Conservation (phyloP, 805 yeast genomes). For the Suhomyces sp. region DNA sequence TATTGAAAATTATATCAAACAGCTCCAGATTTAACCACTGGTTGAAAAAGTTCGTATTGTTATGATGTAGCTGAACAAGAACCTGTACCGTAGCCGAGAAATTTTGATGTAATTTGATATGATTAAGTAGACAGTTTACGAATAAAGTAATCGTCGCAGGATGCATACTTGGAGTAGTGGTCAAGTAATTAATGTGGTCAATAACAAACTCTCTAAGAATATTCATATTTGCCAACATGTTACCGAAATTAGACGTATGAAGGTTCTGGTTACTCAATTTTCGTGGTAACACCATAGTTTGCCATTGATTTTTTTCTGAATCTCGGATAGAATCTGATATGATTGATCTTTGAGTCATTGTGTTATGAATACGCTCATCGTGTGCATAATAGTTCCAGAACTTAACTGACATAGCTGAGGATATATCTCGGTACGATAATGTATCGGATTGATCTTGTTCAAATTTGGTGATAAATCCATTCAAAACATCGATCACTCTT, state of each 20-base stretch:
- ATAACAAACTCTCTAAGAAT: constrained; percentile 22
- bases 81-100: constrained; percentile 29
- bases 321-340: constrained; percentile 12
- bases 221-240: constrained; percentile 29
- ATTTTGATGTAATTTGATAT: constrained; percentile 34
- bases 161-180: constrained; percentile 8
- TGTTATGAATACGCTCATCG: constrained; percentile 24
- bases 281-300: constrained; percentile 14
- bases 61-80: constrained; percentile 16
- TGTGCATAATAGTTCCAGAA: constrained; percentile 24
- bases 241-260: constrained; percentile 28
- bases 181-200: constrained; percentile 24
- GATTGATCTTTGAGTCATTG: constrained; percentile 7
- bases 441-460: constrained; percentile 8
- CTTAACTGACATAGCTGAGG: constrained; percentile 28
- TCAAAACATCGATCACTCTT: constrained; percentile 32
- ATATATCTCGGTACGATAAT: constrained; percentile 28
- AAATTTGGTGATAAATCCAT: constrained; percentile 21
- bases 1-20: constrained; percentile 26
- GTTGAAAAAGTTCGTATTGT: constrained; percentile 14
- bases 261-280: constrained; percentile 27
- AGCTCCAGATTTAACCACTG: constrained; percentile 33
- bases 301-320: constrained; percentile 14
- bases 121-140: constrained; percentile 37
- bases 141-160: constrained; percentile 23